Percentiles rank a stretch among this genome's conserved stretches.
Evolutionary conservation across 441 rosid genomes (phyloP).

Genomic region (Biscutella laevigata): DNA sequence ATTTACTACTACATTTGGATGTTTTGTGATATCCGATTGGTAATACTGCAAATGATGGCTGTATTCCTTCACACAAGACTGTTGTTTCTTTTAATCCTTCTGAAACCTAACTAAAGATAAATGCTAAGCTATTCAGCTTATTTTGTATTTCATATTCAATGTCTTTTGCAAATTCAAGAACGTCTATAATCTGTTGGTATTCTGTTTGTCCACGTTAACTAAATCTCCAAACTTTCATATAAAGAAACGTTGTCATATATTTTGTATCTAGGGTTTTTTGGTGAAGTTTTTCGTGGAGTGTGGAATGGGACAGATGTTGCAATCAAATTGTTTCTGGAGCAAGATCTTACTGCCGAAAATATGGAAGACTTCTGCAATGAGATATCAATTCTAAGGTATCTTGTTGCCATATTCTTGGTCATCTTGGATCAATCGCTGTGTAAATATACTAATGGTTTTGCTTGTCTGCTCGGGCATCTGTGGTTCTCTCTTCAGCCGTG

Average conservation of each 20-base stretch:
- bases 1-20: neutral
- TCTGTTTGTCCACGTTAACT: neutral
- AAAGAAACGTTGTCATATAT: neutral
- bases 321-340: conserved; percentile 93
- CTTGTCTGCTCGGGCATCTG: conserved; percentile 33
- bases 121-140: neutral
- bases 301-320: conserved; percentile 99
- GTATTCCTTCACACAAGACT: neutral
- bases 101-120: neutral
- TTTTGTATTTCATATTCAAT: neutral
- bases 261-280: conserved; percentile 62
- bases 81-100: neutral
- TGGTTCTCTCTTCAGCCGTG: conserved; percentile 56
- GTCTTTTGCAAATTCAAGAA: conserved; percentile 3
- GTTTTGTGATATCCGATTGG: neutral
- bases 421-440: conserved; percentile 14
- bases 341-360: conserved; percentile 92
- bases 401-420: conserved; percentile 20
- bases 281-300: conserved; percentile 92
- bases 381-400: conserved; percentile 38
- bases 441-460: conserved; percentile 21
- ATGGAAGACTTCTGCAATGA: conserved; percentile 99
- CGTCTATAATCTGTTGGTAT: neutral
- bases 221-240: neutral
- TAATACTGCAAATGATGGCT: neutral